Base-by-base conservation (phyloP, 805 yeast species). In the Candida arabinofermentans region DNA sequence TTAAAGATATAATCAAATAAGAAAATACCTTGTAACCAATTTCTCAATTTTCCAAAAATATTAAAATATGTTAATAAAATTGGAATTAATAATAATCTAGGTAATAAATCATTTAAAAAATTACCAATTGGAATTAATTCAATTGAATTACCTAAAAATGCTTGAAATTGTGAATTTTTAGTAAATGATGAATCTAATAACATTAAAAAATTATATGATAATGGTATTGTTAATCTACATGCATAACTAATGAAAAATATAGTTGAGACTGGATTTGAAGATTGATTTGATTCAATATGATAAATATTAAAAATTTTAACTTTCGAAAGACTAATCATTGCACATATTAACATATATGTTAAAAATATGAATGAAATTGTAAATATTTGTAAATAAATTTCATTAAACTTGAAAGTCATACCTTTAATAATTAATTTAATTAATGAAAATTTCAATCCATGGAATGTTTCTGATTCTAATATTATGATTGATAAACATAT, bases 211-310 rank as follows among this genome's bases (percentile, higher is more conserved):
- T 87, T 87, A 64, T 83, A 87, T 21, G 86, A 79, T 47, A 87
- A 67, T 9, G 96, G 96, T 10, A 87, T 81, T 0, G 95, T 85
- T 57, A 87, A 67, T 48, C 96, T 78, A 39, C 90, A 83, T 16
- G 86, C 80, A 53, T 87, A 86, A 53, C 85, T 83, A 17, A 89
- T 79, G 59, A 85, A 87, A 57, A 86, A 87, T 26, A 86, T 71
- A 18, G 84, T 74, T 13, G 87, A 79, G 0, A 86, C 83, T 0
- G 86, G 83, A 56, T 83, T 91, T 0, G 91, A 81, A 40, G 79
- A 74, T 47, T 72, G 73, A 16, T 82, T 79, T 12, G 84, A 88
- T 36, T 61, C 62, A 43, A 87, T 70, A 46, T 84, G 89, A 58
- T 86, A 87, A 59, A 83, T 72, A 56, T 83, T 82, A 69, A 87